Evolutionary conservation across 768 basidiomycete species (phyloP), one percentile per base, ranked within the genome.

Genomic region (Hydnomerulius pinastri): DNA sequence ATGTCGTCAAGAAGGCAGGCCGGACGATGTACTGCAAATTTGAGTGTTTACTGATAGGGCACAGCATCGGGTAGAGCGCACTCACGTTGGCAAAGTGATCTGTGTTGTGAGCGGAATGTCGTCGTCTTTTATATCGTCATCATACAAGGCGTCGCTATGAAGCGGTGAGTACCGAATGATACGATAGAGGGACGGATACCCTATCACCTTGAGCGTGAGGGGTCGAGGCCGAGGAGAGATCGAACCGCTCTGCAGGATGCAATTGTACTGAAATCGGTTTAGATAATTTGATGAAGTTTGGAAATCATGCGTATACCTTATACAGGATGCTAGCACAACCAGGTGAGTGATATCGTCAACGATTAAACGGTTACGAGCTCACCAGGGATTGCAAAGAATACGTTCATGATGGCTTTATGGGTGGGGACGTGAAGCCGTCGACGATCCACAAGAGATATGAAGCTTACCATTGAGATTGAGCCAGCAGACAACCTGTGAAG

Each of bases 361-460:
- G 38, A 13, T 32, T 2, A 4, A 7, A 15, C 21, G 38, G 21
- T 35, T 39, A 35, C 41, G 8, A 6, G 15, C 47, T 39, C 29
- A 48, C 47, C 29, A 20, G 47, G 47, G 2, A 41, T 48, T n/a
- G 29, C 27, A 23, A 48, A 48, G 30, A 48, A 29, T 4, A 48
- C n/a, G 35, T 24, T 30, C 25, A 48, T 10, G 20, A 23, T 1
- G 23, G 17, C 47, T 35, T 35, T 7, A n/a, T 41, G 25, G 7
- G 18, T 4, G 15, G 20, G n/a, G n/a, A n/a, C 15, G 20, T 24
- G 24, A 23, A 12, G 6, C 6, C 18, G 9, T 7, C 15, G 18
- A 32, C 6, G 10, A 32, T 11, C 7, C 29, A 11, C 7, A n/a
- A 23, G 8, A 8, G 12, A 27, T 2, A 27, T 18, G 20, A 18